Base-by-base conservation (phyloP, 140 eudicot species). In the Senecio squalidus region DNA sequence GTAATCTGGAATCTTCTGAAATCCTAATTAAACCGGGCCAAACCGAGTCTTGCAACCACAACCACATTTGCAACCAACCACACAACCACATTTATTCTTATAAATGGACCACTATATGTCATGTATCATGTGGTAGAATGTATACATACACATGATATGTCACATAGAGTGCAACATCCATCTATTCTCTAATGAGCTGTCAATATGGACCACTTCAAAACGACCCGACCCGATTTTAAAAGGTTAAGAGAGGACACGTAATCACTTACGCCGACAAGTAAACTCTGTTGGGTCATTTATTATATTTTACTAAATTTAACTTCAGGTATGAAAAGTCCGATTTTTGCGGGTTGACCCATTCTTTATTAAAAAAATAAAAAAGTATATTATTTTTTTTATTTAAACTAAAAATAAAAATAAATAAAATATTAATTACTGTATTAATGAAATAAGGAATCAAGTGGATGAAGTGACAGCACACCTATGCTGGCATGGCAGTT, bases 401-500 rank as follows among this genome's bases (percentile, higher is more conserved):
- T 38, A 38, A 36, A 36, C 9, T 36, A 3, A 36, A 2, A 40
- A 13, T n/a, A 40, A 40, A 40, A 4, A 40, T 40, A 4, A n/a
- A 4, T 13, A 4, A 0, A 13, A 13, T 13, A 10, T 40, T 0
- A 40, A 40, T 13, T 1, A 4, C 8, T 40, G 5, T 13, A 4
- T 1, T 3, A 40, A 4, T 40, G 6, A 40, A 40, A 40, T n/a
- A 3, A 8, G 5, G 15, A 40, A 26, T 62, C 71, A 62, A 62
- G 71, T 56, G 53, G 62, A 55, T 10, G 36, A 53, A 36, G 18
- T 11, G 62, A 64, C 77, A 72, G 61, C 61, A 34, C 54, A 58
- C 36, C 41, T 72, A 28, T 47, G 67, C 63, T 51, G 75, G 63
- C 75, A 50, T 72, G 72, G 72, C 72, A 40, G 67, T 52, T 65